Conservation (phyloP, 1,284 basidiomycete species). For the Ustilago trichophora region DNA sequence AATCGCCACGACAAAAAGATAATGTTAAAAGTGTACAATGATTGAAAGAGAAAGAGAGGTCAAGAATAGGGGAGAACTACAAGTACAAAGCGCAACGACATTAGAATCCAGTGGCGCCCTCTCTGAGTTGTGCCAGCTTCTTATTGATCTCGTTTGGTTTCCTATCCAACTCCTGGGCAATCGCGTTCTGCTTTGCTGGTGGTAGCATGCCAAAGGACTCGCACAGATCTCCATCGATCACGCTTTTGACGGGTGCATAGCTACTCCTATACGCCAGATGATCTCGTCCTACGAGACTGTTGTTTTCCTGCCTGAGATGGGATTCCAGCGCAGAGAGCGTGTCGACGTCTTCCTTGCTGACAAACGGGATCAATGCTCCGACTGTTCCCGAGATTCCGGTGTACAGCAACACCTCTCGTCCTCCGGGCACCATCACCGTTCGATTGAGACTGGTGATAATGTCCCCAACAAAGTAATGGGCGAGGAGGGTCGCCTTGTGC, state of each 20-base stretch:
- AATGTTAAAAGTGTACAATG: too few species aligned
- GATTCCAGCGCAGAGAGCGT: constrained; percentile 92
- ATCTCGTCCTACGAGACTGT: constrained; percentile 60
- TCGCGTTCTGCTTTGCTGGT: constrained; percentile 47
- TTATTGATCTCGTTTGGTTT: constrained; percentile 62
- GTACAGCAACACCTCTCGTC: constrained; percentile 90
- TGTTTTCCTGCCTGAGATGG: constrained; percentile 62
- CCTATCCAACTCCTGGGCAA: constrained; percentile 61
- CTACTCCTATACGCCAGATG: constrained; percentile 62
- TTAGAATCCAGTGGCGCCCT: constrained; percentile 50
- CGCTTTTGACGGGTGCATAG: constrained; percentile 72
- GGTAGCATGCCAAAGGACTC: constrained; percentile 58
- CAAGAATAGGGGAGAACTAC: too few species aligned
- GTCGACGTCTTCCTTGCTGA: constrained; percentile 96
- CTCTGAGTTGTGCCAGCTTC: constrained; percentile 62
- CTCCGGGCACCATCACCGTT: constrained; percentile 90
- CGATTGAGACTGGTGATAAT: constrained; percentile 88
- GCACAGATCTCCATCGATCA: constrained; percentile 63
- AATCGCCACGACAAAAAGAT: too few species aligned
- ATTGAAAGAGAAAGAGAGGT: too few species aligned
- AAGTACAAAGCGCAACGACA: too few species aligned
- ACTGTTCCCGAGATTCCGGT: constrained; percentile 92
- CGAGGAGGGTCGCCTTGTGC: constrained; percentile 87
- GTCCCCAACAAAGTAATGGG: constrained; percentile 94
- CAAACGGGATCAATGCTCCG: constrained; percentile 91